Base-by-base conservation (phyloP, 2,329 filamentous ascomycete genomes). In the Botrytis squamosa region DNA sequence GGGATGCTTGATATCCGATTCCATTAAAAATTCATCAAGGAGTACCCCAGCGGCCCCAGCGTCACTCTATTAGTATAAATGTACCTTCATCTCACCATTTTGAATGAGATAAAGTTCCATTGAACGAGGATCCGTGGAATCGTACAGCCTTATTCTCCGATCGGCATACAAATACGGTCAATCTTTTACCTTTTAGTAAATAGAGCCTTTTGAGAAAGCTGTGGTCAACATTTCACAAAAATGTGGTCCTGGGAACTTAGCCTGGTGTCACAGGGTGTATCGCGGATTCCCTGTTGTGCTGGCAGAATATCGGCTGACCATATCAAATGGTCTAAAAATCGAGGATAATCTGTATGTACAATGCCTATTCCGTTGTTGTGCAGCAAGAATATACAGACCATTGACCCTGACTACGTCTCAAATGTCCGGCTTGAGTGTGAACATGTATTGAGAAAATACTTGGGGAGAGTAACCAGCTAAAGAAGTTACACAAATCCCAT, bases 401-500 rank as follows among this genome's bases (percentile, higher is more conserved):
- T 60, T 57, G 40, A 49, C 64, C 29, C 49, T 52, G 52, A 49
- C 63, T 52, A 68, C 22, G 14, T 59, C 55, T 72, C 71, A 60
- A 46, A 68, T 49, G 40, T 59, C 57, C 71, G 67, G 62, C 49
- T 55, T 60, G 63, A 42, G 36, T 33, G 38, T 68, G 63, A 68
- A 46, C 20, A 57, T 40, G 12, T 18, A 29, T 60, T 68, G 63
- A 60, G 18, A 49, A 72, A 60, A 20, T 36, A 4, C 7, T 68
- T 64, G 33, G 36, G 66, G 7, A 69, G 33, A 20, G 42, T 63
- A 63, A 46, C 36, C 25, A 40, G 67, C 72, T 70, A 64, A 42
- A 68, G 36, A 74, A 63, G 63, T 67, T 72, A 69, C 72, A 72
- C 70, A 44, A 72, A 66, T 64, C 83, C 84, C 81, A 89, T 81